Evolutionary conservation across 495 filamentous ascomycete genomes (phyloP).

Genomic region (Aspergillus taichungensis): DNA sequence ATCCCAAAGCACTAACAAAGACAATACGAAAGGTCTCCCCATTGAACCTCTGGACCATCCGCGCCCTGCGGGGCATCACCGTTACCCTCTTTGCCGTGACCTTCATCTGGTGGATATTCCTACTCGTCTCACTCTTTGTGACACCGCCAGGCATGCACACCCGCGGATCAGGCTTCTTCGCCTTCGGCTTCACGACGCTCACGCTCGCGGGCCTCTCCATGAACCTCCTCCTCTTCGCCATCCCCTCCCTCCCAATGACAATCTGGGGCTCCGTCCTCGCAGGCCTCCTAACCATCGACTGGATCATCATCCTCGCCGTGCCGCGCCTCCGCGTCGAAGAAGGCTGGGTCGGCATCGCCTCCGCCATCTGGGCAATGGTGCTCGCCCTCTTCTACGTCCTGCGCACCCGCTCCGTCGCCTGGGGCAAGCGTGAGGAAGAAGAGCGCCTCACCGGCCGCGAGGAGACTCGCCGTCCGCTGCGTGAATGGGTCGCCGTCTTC

Average conservation of each 20-base stretch:
- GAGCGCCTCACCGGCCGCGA: slow-evolving; percentile 83
- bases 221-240: slow-evolving; percentile 76
- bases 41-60: slow-evolving; percentile 88
- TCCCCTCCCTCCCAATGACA: slow-evolving; percentile 68
- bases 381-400: slow-evolving; percentile 55
- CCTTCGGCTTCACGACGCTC: slow-evolving; percentile 70
- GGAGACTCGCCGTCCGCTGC: slow-evolving; percentile 71
- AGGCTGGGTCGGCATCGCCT: slow-evolving; percentile 80
- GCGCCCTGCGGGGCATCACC: slow-evolving; percentile 64
- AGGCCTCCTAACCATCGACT: slow-evolving; percentile 66
- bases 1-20: not conserved
- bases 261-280: slow-evolving; percentile 57
- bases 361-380: slow-evolving; percentile 65
- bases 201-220: slow-evolving; percentile 63
- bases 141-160: slow-evolving; percentile 77
- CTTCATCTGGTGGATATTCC: slow-evolving; percentile 84
- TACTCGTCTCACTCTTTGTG: slow-evolving; percentile 79
- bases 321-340: slow-evolving; percentile 69
- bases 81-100: slow-evolving; percentile 63
- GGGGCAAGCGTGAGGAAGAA: slow-evolving; percentile 89
- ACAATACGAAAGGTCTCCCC: slow-evolving; percentile 61
- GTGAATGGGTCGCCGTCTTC: slow-evolving; percentile 79
- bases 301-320: slow-evolving; percentile 68
- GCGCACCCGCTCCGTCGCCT: slow-evolving; percentile 66
- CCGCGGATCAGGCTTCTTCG: slow-evolving; percentile 83